These are phyloP conservation scores for Cyclotella kingstonii DNA, from an alignment of 108 stramenopile genomes.

Conservation along the genomic window DNA sequence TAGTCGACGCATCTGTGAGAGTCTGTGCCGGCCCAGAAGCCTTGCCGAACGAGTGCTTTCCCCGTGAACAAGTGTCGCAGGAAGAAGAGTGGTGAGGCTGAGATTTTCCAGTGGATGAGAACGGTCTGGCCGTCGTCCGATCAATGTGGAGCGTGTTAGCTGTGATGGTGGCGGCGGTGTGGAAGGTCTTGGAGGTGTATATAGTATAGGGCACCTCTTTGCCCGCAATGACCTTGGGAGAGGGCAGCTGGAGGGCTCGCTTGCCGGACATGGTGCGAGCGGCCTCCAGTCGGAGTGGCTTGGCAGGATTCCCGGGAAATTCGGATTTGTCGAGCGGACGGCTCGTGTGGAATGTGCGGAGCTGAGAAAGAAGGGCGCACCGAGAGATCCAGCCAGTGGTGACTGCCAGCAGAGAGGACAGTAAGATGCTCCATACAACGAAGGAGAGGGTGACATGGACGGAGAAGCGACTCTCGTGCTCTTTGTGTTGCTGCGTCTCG, in stretches of 20 bases:
- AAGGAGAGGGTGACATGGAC: slow-evolving; percentile 40
- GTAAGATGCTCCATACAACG: slow-evolving; percentile 34
- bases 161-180: slow-evolving; percentile 22
- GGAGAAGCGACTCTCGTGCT: slow-evolving; percentile 14
- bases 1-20: background rate
- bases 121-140: background rate
- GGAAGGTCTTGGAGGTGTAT: slow-evolving; percentile 65
- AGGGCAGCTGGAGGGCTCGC: slow-evolving; percentile 10
- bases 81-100: too few species aligned
- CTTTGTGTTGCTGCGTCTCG: background rate
- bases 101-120: slow-evolving; percentile 2
- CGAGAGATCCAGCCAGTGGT: slow-evolving; percentile 53
- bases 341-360: too few species aligned
- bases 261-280: slow-evolving; percentile 18
- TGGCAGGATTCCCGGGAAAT: too few species aligned
- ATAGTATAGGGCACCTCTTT: slow-evolving; percentile 54
- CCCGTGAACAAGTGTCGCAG: too few species aligned
- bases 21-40: background rate
- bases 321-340: too few species aligned
- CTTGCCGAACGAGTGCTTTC: too few species aligned
- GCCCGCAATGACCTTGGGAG: slow-evolving; percentile 43
- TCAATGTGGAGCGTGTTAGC: slow-evolving; percentile 38
- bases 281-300: background rate
- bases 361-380: background rate
- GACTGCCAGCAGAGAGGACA: slow-evolving; percentile 44